Percentiles rank a stretch among this genome's conserved stretches.
Conservation (phyloP, 805 yeast genomes). For the Clavispora santaluciae region DNA sequence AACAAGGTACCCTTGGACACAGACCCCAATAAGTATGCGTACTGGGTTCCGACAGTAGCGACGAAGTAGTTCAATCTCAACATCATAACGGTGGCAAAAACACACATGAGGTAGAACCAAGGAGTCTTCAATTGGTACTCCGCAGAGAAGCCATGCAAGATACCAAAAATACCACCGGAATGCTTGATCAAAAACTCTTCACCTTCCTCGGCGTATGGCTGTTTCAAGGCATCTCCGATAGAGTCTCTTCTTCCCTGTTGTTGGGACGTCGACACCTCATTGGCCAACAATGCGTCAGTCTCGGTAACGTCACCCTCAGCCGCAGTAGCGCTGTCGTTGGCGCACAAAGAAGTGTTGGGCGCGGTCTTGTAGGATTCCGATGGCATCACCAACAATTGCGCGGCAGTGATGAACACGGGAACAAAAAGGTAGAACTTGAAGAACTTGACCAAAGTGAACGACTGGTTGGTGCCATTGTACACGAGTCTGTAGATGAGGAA, state of each 20-base stretch:
- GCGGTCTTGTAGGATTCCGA: slow-evolving; percentile 44
- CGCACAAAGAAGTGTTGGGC: slow-evolving; percentile 22
- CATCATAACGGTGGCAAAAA: slow-evolving; percentile 53
- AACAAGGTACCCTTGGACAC: slow-evolving; percentile 32
- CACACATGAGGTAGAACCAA: slow-evolving; percentile 48
- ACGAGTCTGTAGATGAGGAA: slow-evolving; percentile 44
- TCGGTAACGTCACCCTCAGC: slow-evolving; percentile 10
- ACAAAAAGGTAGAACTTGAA: slow-evolving; percentile 45
- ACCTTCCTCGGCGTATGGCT: slow-evolving; percentile 49
- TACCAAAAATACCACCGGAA: slow-evolving; percentile 48
- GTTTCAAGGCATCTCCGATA: slow-evolving; percentile 52
- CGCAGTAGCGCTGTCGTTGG: slow-evolving; percentile 16
- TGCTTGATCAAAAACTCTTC: slow-evolving; percentile 31
- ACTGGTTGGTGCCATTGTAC: slow-evolving; percentile 27
- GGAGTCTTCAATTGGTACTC: slow-evolving; percentile 45
- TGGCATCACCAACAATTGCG: slow-evolving; percentile 46
- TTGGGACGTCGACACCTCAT: slow-evolving; percentile 4
- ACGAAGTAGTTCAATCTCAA: slow-evolving; percentile 54
- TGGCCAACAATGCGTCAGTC: slow-evolving; percentile 22
- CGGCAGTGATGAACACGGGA: slow-evolving; percentile 45
- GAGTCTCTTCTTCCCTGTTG: slow-evolving; percentile 42
- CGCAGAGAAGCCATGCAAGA: slow-evolving; percentile 50
- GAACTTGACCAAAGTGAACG: slow-evolving; percentile 39
- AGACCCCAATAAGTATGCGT: slow-evolving; percentile 42
- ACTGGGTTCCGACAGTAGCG: slow-evolving; percentile 55